Conservation (phyloP, 106 monocot genomes). For the Apostasia ramifera region DNA sequence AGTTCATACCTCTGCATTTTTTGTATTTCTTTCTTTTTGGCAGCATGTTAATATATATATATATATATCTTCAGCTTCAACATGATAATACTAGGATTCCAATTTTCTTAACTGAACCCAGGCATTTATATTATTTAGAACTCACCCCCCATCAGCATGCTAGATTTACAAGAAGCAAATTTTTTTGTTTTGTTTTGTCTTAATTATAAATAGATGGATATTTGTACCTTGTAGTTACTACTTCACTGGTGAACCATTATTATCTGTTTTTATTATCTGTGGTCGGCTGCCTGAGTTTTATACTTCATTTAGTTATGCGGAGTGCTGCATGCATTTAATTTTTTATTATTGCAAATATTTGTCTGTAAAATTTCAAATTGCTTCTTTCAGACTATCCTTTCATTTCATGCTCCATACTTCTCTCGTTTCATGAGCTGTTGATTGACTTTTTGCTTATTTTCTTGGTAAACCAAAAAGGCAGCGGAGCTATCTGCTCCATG, state of each 20-base stretch:
- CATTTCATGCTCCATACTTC: neutral
- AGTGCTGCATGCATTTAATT: neutral
- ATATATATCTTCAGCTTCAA: neutral
- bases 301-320: neutral
- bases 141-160: neutral
- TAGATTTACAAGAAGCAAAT: neutral
- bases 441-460: conserved; percentile 7
- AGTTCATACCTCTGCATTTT: conserved; percentile 1
- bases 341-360: neutral
- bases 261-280: too few relatives aligned
- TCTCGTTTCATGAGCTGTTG: neutral
- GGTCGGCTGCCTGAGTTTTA: too few relatives aligned
- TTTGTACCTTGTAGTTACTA: neutral
- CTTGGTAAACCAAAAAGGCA: conserved; percentile 22
- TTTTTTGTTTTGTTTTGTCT: neutral
- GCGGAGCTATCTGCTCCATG: conserved; percentile 42
- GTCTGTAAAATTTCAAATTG: neutral
- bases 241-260: too few relatives aligned
- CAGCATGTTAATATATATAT: neutral
- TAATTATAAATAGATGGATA: neutral
- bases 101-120: neutral
- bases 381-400: neutral
- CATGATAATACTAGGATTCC: neutral
- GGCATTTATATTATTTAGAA: neutral
- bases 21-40: neutral